Conservation (phyloP, 2,329 filamentous ascomycete genomes). For the Gyromitra esculenta region DNA sequence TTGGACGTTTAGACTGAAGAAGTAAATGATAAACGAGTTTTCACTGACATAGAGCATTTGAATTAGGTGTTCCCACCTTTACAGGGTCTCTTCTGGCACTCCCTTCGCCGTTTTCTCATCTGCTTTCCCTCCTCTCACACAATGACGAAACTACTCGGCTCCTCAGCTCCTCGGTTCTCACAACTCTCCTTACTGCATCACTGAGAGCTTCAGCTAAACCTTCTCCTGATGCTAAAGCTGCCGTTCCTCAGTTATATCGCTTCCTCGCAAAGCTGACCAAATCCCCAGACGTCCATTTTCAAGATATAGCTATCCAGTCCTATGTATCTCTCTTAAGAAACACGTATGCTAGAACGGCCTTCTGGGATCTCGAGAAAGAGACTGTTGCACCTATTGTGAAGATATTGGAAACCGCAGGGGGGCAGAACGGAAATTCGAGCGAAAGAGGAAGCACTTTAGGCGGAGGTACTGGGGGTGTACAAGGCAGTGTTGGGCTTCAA, state of each 20-base stretch:
- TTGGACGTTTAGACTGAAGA: slow-evolving; percentile 8
- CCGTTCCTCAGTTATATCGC: slow-evolving; percentile 81
- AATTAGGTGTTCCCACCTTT: slow-evolving; percentile 78
- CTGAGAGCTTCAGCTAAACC: slow-evolving; percentile 65
- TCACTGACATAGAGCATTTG: slow-evolving; percentile 19
- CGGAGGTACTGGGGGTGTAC: slow-evolving; percentile 72
- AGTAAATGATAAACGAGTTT: slow-evolving; percentile 24
- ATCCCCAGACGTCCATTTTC: slow-evolving; percentile 85
- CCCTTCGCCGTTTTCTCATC: slow-evolving; percentile 80
- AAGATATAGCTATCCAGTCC: slow-evolving; percentile 94
- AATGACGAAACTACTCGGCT: slow-evolving; percentile 88
- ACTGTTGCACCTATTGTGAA: slow-evolving; percentile 82
- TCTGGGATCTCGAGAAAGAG: slow-evolving; percentile 90
- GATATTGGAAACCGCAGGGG: slow-evolving; percentile 79
- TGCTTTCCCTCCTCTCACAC: slow-evolving; percentile 83
- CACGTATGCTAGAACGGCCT: slow-evolving; percentile 77
- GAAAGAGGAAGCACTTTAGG: slow-evolving; percentile 64
- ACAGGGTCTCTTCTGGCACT: slow-evolving; percentile 79
- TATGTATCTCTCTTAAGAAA: slow-evolving; percentile 86
- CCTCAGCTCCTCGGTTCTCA: slow-evolving; percentile 86
- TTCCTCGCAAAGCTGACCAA: slow-evolving; percentile 79
- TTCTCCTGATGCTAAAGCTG: slow-evolving; percentile 74
- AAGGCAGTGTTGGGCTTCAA: slow-evolving; percentile 89
- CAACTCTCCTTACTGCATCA: slow-evolving; percentile 76
- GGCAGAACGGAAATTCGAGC: slow-evolving; percentile 74